A percentile compares a stretch with the other conserved stretches of the same genome.
Conservation (phyloP, 1,139 yeast species). For the Yarrowia galli region DNA sequence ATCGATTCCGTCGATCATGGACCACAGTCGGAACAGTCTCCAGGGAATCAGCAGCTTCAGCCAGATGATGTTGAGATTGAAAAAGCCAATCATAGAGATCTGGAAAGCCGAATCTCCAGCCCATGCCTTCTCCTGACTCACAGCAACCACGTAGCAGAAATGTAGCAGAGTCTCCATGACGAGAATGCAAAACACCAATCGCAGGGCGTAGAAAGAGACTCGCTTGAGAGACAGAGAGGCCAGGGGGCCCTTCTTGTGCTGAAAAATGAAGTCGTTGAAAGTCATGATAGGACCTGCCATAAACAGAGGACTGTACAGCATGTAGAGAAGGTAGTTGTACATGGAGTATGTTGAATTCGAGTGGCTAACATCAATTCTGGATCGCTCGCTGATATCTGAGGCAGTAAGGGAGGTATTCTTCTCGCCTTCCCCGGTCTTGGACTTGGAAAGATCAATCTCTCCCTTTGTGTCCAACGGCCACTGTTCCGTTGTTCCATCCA, state of each 20-base stretch:
- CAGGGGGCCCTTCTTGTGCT: slow-evolving; percentile 55
- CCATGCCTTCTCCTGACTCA: slow-evolving; percentile 90
- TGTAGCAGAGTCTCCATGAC: slow-evolving; percentile 91
- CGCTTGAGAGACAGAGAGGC: slow-evolving; percentile 63
- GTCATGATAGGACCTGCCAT: slow-evolving; percentile 95
- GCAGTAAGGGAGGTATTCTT: slow-evolving; percentile 3
- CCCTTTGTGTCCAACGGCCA: background rate
- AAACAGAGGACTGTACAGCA: slow-evolving; percentile 85
- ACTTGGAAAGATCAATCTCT: slow-evolving; percentile 7
- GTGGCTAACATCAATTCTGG: slow-evolving; percentile 71
- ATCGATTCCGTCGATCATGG: slow-evolving; percentile 86
- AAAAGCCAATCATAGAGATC: slow-evolving; percentile 91
- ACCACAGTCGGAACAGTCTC: slow-evolving; percentile 95
- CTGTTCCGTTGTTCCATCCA: slow-evolving; percentile 3
- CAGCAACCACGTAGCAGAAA: slow-evolving; percentile 91
- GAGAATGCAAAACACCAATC: slow-evolving; percentile 75
- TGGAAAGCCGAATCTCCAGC: slow-evolving; percentile 88
- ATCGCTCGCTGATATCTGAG: slow-evolving; percentile 59
- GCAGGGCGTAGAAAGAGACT: slow-evolving; percentile 65
- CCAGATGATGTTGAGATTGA: slow-evolving; percentile 92
- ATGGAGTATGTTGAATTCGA: slow-evolving; percentile 65
- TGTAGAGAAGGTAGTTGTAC: slow-evolving; percentile 73
- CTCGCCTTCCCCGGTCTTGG: slow-evolving; percentile 3
- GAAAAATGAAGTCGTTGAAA: slow-evolving; percentile 88
- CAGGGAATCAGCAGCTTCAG: slow-evolving; percentile 89